Evolutionary conservation across 345 rosid species (phyloP), one percentile per base, ranked within the genome.

Genomic region (Isatis tinctoria): DNA sequence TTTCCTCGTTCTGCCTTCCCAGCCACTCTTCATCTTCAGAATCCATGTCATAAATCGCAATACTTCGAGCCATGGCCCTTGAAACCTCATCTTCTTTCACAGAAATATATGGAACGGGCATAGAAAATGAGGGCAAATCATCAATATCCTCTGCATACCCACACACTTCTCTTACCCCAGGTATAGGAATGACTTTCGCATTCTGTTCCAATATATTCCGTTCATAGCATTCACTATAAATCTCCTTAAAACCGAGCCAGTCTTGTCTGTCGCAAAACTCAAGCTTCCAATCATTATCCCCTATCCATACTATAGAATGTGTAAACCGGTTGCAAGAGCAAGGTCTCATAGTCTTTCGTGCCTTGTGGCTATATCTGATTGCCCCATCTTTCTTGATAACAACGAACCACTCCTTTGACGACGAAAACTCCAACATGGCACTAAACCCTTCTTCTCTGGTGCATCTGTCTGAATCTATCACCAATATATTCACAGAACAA

Each of bases 11-110:
- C 65, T 83, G 82, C 35, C 79, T 85, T 64, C 72, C 77, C 13
- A 96, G 81, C 99, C 99, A 96, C 60, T 81, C 88, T 76, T 89
- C 97, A 82, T 96, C 99, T 80, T 90, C 98, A 57, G 86, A 87
- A 74, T 96, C 98, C 92, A 92, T 84, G 79, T 96, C 99, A 74
- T 96, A 92, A 57, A 65, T 84, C 37, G 95, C 90, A 27, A 73
- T 68, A 72, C 76, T 87, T 75, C 76, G 87, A 8, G 85, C 82
- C 84, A 96, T 49, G 66, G 90, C 91, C 81, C 99, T 92, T 16
- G 93, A 83, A 37, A 90, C 81, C 83, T 96, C 98, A 79, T 90
- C 90, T 35, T 68, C 84, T 44, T 51, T 78, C 17, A 83, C 53
- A 44, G 85, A 82, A 48, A 96, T 87, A 73, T 92, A 96, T 0